Evolutionary conservation across 108 stramenopile species (phyloP).

Genomic region (Fistulifera pelliculosa): DNA sequence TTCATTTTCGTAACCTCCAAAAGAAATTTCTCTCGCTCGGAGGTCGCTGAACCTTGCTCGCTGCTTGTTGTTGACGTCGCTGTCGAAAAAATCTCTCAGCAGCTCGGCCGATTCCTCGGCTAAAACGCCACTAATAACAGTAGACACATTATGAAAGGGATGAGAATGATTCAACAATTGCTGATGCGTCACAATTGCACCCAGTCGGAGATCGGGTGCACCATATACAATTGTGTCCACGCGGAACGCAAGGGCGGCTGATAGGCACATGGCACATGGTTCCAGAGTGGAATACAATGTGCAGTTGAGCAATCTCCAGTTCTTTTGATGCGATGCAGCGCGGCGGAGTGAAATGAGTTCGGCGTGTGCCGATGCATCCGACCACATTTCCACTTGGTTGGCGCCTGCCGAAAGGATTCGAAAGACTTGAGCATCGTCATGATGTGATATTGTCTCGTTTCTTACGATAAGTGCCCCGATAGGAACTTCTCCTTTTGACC

Average conservation of each 20-base stretch:
- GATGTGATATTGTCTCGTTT: constrained; percentile 5
- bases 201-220: constrained; percentile 68
- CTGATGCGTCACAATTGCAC: constrained; percentile 64
- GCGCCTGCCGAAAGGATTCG: constrained; percentile 49
- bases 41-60: neutral
- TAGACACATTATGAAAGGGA: constrained; percentile 68
- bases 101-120: constrained; percentile 49
- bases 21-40: no score
- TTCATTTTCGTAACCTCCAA: no score
- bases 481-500: constrained; percentile 67
- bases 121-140: constrained; percentile 49
- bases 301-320: constrained; percentile 72
- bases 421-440: constrained; percentile 1
- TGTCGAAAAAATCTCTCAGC: constrained; percentile 69
- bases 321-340: constrained; percentile 40
- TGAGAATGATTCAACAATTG: constrained; percentile 56
- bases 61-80: constrained; percentile 10
- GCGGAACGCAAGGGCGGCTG: constrained; percentile 81
- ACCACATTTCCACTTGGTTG: constrained; percentile 63
- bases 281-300: constrained; percentile 83
- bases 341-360: constrained; percentile 61
- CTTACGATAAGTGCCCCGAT: constrained; percentile 73
- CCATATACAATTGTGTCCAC: constrained; percentile 70
- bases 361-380: constrained; percentile 86
- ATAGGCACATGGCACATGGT: constrained; percentile 83